These are phyloP conservation scores for Xerocomellus dryophilus DNA, from an alignment of 768 basidiomycete genomes.

Conservation along the genomic window DNA sequence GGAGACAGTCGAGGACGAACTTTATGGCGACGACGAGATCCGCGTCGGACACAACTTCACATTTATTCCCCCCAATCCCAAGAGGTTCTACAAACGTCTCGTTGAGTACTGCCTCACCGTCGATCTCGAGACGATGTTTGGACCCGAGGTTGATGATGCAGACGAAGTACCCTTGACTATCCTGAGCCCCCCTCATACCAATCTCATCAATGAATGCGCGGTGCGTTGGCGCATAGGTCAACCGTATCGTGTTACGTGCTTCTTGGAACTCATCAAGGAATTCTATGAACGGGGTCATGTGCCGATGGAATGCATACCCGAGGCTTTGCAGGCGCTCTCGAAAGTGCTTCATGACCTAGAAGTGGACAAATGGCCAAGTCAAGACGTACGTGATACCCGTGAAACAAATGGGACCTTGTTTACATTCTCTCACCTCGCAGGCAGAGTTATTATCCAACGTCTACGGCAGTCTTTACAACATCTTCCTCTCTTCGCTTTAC, in stretches of 20 bases:
- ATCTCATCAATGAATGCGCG: constrained; percentile 85
- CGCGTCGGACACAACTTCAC: constrained; percentile 77
- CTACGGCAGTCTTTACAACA: constrained; percentile 76
- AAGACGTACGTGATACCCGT: constrained; percentile 61
- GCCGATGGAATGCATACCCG: constrained; percentile 91
- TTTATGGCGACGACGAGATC: constrained; percentile 65
- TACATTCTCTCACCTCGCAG: constrained; percentile 35
- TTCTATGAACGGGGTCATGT: constrained; percentile 89
- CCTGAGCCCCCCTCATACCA: constrained; percentile 72
- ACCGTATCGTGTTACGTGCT: constrained; percentile 72
- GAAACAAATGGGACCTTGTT: constrained; percentile 1
- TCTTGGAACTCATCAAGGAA: constrained; percentile 80
- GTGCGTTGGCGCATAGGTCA: constrained; percentile 86
- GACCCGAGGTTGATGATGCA: constrained; percentile 87
- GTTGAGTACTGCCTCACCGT: constrained; percentile 77
- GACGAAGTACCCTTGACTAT: constrained; percentile 96
- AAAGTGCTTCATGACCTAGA: constrained; percentile 71
- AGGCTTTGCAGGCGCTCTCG: constrained; percentile 72
- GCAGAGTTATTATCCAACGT: constrained; percentile 64
- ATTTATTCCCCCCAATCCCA: constrained; percentile 87
- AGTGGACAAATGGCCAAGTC: constrained; percentile 70
- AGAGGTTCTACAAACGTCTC: constrained; percentile 79
- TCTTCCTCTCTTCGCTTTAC: constrained; percentile 82
- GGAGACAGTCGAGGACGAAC: constrained; percentile 37
- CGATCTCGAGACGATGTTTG: constrained; percentile 87